Percentiles rank a stretch among this genome's conserved stretches.
Evolutionary conservation across 2,329 filamentous ascomycete genomes (phyloP).

Genomic region (Mariannaea sp.): DNA sequence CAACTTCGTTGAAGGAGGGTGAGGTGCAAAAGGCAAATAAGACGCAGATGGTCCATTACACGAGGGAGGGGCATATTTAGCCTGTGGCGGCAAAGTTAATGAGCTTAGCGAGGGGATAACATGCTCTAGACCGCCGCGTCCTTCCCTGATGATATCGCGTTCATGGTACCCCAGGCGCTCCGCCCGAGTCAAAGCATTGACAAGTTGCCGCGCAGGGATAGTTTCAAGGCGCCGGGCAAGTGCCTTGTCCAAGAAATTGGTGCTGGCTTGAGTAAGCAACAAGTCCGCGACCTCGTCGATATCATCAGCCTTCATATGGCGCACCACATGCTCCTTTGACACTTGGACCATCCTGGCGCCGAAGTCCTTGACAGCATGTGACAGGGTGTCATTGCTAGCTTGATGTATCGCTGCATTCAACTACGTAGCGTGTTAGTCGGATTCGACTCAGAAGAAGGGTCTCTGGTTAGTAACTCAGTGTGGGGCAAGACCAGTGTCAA

Average conservation of each 20-base stretch:
- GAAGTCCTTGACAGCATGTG: conserved; percentile 50
- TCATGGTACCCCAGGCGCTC: conserved; percentile 62
- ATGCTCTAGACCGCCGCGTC: conserved; percentile 38
- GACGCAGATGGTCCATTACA: conserved; percentile 3
- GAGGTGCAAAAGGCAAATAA: conserved; percentile 5
- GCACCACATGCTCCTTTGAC: conserved; percentile 49
- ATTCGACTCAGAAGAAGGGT: background rate
- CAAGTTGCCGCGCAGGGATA: conserved; percentile 58
- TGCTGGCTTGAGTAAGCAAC: conserved; percentile 53
- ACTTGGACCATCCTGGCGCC: conserved; percentile 49
- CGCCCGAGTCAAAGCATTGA: conserved; percentile 61
- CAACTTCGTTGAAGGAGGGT: background rate
- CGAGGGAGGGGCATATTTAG: too few species aligned
- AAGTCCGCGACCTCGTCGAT: conserved; percentile 52
- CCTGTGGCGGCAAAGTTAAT: conserved; percentile 17
- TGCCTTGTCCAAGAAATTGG: conserved; percentile 57
- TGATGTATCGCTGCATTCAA: conserved; percentile 56
- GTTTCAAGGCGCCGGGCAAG: conserved; percentile 57
- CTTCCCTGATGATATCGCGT: conserved; percentile 54
- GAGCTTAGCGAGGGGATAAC: conserved; percentile 43
- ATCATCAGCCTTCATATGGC: conserved; percentile 46
- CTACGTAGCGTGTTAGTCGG: conserved; percentile 43
- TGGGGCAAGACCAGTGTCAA: too few species aligned
- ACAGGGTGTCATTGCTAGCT: conserved; percentile 45
- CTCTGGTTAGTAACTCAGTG: background rate